Base-by-base conservation (phyloP, 768 basidiomycete genomes). In the Tephrocybe sp. region DNA sequence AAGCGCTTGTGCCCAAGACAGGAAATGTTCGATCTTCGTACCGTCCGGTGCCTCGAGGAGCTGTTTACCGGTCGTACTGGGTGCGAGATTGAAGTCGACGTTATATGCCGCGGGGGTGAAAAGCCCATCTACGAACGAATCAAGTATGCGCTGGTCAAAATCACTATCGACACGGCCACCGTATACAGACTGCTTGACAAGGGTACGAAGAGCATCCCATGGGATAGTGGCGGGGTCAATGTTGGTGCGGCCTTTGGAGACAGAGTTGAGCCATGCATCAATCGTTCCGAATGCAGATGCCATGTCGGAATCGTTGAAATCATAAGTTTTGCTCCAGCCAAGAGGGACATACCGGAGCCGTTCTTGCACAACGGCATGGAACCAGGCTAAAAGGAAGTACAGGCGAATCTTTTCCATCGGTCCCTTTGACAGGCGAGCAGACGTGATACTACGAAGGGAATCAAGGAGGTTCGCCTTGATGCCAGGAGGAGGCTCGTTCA, bases 291-390 rank as follows among this genome's bases (percentile, higher is more conserved):
- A 89, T 1, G 95, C 95, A 9, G 96, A 89, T 13, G 89, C 82
- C 81, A 97, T 89, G 64, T 99, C 97, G 4, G 96, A 97, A 65
- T 98, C 95, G 68, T 99, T 99, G 82, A 98, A 98, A 66, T 98
- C 97, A 70, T 98, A 98, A 0, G 79, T 78, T 70, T 97, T 92
- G 65, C 89, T 95, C 94, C 96, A 99, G 0, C 97, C 96, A 13
- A 99, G 73, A 5, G 97, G 97, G 8, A 87, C 90, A 66, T 98
- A 99, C 34, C 96, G 90, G 11, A 98, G 76, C 53, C 97, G 91
- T 68, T 98, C 97, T 70, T 97, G 95, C 1, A 98, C 87, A 16
- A 98, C 84, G 11, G 97, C 95, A 61, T 99, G 97, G 87, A 98
- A 97, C 95, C 96, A 99, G 1, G 97, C 92, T 25, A 98, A 80